A percentile compares a stretch with the other conserved stretches of the same genome.
These are phyloP conservation scores for Usnea hakonensis DNA, from an alignment of 495 filamentous ascomycete genomes.

Conservation along the genomic window DNA sequence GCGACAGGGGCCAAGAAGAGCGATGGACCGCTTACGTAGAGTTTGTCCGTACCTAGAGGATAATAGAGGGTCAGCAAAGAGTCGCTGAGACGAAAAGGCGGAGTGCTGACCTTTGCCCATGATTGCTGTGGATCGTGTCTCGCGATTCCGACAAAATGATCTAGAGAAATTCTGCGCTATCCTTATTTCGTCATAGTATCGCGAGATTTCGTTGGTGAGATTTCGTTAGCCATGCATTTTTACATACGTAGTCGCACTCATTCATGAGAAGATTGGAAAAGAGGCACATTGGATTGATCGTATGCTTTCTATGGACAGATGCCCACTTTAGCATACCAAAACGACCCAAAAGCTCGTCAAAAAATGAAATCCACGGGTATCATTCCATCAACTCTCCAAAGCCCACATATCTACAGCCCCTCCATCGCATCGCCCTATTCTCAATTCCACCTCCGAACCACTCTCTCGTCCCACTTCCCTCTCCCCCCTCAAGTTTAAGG, in stretches of 20 bases:
- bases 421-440: no score
- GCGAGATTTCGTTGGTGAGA: no score
- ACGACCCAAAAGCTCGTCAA: no score
- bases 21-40: constrained; percentile 53
- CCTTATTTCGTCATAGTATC: not conserved
- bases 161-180: not conserved
- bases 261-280: no score
- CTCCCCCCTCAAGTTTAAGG: not conserved
- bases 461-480: no score
- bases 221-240: no score
- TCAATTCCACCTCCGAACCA: no score
- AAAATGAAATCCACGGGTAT: not conserved
- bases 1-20: not conserved
- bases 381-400: not conserved
- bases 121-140: not conserved
- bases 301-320: no score
- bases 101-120: constrained; percentile 13
- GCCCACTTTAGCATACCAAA: no score
- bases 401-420: no score
- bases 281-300: no score
- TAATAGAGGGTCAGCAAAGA: constrained; percentile 8
- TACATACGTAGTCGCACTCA: no score
- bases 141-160: not conserved
- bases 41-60: constrained; percentile 55
- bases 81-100: not conserved